phyloP scores from a whole-genome alignment of 2,329 filamentous ascomycete genomes.

The Fusarium hainanense region DNA sequence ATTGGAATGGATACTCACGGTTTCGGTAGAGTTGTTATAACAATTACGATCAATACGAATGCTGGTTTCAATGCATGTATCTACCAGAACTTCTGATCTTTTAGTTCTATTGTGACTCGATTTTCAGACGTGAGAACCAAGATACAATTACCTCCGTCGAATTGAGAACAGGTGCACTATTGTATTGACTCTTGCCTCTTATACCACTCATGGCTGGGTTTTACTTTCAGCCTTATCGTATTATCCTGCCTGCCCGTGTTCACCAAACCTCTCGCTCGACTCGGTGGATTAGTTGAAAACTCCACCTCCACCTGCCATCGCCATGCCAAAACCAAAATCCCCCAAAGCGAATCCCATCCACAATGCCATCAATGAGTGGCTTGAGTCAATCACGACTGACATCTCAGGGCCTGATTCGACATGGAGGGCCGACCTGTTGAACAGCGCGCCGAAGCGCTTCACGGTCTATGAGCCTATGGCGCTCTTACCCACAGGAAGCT shows the following conservation, averaged over 20 bases:
- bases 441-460: slow-evolving; percentile 66
- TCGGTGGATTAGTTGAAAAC: slow-evolving; percentile 13
- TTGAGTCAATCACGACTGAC: slow-evolving; percentile 25
- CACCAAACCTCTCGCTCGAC: neutral
- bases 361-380: slow-evolving; percentile 48
- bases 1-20: slow-evolving; percentile 36
- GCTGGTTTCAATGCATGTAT: neutral
- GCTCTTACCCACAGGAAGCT: slow-evolving; percentile 69
- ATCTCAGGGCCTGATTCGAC: slow-evolving; percentile 9
- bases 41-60: slow-evolving; percentile 26
- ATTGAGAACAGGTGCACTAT: neutral
- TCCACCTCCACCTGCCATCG: slow-evolving; percentile 26
- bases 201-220: neutral
- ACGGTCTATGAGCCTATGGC: slow-evolving; percentile 71
- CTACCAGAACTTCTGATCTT: neutral
- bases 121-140: neutral
- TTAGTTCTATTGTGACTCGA: neutral
- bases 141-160: neutral
- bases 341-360: slow-evolving; percentile 48
- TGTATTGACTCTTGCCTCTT: neutral
- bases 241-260: neutral
- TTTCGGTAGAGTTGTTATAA: slow-evolving; percentile 44
- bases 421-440: slow-evolving; percentile 49
- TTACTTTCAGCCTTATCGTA: neutral
- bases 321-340: slow-evolving; percentile 44